phyloP scores from a whole-genome alignment of 2,329 filamentous ascomycete species.

The Sarocladium strictum region DNA sequence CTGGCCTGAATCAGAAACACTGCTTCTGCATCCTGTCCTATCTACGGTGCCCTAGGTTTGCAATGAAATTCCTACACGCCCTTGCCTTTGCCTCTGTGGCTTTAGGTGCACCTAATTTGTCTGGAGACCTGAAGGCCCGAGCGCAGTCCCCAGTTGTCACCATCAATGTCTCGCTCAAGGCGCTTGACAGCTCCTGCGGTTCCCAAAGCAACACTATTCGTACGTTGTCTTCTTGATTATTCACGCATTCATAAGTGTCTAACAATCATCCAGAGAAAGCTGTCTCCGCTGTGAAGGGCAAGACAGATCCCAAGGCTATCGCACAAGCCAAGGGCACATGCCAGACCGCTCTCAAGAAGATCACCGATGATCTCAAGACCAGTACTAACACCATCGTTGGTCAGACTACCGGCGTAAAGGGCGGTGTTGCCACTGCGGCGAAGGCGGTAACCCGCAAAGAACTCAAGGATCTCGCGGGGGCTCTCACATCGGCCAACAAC shows the following conservation, averaged over 20 bases:
- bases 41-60: not conserved
- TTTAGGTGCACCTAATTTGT: not conserved
- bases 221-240: not conserved
- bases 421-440: not conserved
- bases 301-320: conserved; percentile 1
- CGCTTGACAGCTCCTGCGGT: not conserved
- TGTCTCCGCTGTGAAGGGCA: not conserved
- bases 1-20: not conserved
- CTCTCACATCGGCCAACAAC: not conserved
- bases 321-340: not conserved
- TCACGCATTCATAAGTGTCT: not conserved
- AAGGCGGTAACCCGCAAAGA: not conserved
- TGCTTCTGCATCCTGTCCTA: not conserved
- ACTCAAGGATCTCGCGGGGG: not conserved
- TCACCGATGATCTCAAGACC: conserved; percentile 6
- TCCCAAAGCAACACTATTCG: not conserved
- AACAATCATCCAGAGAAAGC: not conserved
- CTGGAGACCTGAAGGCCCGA: not conserved
- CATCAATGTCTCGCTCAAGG: not conserved
- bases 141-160: not conserved
- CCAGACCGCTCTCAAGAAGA: conserved; percentile 2
- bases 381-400: not conserved
- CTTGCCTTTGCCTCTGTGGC: conserved; percentile 4
- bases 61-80: not conserved
- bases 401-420: not conserved